phyloP scores from a whole-genome alignment of 768 basidiomycete genomes.

The Termitomyces titanicus region DNA sequence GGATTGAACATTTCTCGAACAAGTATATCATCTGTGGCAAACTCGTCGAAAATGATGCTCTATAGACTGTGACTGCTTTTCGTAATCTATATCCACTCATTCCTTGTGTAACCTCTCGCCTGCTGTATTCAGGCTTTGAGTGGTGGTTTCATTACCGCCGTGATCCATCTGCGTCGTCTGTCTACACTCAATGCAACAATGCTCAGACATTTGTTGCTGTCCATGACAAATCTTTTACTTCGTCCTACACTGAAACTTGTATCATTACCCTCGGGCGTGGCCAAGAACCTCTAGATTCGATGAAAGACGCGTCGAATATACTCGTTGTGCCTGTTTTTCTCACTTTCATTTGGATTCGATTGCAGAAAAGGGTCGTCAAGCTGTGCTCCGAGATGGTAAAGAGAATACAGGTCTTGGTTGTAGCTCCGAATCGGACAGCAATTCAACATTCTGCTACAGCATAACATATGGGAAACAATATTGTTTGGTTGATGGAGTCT shows the following conservation, averaged over 20 bases:
- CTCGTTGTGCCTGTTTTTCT: not conserved
- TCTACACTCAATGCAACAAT: not conserved
- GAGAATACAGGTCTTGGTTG: too few relatives aligned
- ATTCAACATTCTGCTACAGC: not conserved
- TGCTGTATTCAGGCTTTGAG: not conserved
- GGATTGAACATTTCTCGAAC: conserved; percentile 91
- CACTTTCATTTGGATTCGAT: too few relatives aligned
- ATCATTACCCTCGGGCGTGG: not conserved
- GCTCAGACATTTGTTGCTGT: not conserved
- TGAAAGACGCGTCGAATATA: not conserved
- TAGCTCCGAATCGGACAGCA: too few relatives aligned
- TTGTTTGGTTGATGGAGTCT: too few relatives aligned
- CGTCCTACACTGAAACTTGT: not conserved
- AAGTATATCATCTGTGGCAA: conserved; percentile 92
- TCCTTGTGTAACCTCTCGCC: not conserved
- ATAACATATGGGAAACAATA: too few relatives aligned
- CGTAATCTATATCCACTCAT: not conserved
- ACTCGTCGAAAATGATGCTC: conserved; percentile 75
- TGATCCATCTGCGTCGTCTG: not conserved
- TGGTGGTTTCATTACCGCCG: not conserved
- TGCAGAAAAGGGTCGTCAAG: not conserved
- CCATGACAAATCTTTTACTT: too few relatives aligned
- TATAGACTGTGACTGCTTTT: conserved; percentile 22
- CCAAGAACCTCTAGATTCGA: too few relatives aligned
- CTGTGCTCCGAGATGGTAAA: too few relatives aligned